A percentile compares a stretch with the other conserved stretches of the same genome.
phyloP scores from a whole-genome alignment of 1,139 yeast species.

The Fermentozyma sake region DNA sequence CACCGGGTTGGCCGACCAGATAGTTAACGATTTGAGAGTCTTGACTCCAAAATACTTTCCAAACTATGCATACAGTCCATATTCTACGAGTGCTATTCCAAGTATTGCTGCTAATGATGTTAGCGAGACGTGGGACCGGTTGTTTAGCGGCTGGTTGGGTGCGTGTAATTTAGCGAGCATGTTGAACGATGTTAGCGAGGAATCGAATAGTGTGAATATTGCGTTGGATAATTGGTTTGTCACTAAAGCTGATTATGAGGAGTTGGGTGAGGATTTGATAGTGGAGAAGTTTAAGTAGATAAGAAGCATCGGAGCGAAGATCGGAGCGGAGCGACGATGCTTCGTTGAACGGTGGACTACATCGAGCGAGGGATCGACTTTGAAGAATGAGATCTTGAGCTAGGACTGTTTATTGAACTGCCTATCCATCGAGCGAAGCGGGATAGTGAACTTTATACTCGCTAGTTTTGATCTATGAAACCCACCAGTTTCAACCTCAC shows the following conservation, averaged over 20 bases:
- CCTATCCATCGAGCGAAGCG: no score
- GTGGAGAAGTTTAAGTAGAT: conserved; percentile 49
- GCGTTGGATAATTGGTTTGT: conserved; percentile 53
- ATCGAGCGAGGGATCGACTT: no score
- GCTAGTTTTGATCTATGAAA: no score
- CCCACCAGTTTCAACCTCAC: no score
- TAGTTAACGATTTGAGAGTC: conserved; percentile 54
- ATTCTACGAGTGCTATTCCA: conserved; percentile 22
- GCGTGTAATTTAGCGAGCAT: conserved; percentile 59
- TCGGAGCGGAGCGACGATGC: no score
- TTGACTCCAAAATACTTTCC: conserved; percentile 45
- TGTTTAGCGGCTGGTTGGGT: conserved; percentile 61
- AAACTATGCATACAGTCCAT: conserved; percentile 39
- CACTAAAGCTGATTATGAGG: conserved; percentile 54
- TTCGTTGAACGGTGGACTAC: no score
- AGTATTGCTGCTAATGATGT: conserved; percentile 16
- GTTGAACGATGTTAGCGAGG: conserved; percentile 37
- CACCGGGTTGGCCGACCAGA: conserved; percentile 57
- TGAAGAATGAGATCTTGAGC: no score
- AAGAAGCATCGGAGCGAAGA: no score
- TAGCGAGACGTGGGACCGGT: conserved; percentile 48
- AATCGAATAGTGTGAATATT: conserved; percentile 37
- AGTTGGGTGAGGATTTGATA: conserved; percentile 55
- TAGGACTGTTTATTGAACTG: no score
- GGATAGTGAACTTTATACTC: no score